Conservation (phyloP, 2,329 filamentous ascomycete genomes). For the Monascus ruber region DNA sequence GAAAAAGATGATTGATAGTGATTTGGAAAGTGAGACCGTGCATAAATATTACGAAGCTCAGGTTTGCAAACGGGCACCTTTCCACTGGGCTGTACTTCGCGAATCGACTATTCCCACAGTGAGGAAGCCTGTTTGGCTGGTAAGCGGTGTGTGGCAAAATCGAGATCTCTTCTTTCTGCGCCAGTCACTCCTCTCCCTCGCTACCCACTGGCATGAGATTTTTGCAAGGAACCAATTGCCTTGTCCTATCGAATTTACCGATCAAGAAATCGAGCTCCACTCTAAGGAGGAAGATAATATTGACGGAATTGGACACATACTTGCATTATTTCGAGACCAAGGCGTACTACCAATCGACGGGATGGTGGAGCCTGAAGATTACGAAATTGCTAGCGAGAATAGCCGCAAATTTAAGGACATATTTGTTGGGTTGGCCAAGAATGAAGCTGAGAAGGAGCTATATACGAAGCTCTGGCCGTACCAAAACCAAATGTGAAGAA, state of each 20-base stretch:
- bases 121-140: slow-evolving; percentile 21
- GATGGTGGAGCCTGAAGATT: slow-evolving; percentile 21
- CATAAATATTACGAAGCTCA: slow-evolving; percentile 26
- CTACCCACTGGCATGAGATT: slow-evolving; percentile 12
- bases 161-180: slow-evolving; percentile 22
- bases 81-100: slow-evolving; percentile 17
- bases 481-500: slow-evolving; percentile 10
- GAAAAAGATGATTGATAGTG: slow-evolving; percentile 13
- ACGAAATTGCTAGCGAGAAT: slow-evolving; percentile 7
- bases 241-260: slow-evolving; percentile 15
- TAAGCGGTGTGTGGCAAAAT: slow-evolving; percentile 21
- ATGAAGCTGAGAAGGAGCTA: slow-evolving; percentile 13
- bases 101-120: slow-evolving; percentile 8
- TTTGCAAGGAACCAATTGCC: slow-evolving; percentile 1
- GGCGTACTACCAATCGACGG: slow-evolving; percentile 19
- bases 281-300: slow-evolving; percentile 20
- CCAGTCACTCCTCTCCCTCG: slow-evolving; percentile 14
- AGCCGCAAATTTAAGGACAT: slow-evolving; percentile 12
- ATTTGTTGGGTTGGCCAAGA: slow-evolving; percentile 11
- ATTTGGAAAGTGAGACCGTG: slow-evolving; percentile 21
- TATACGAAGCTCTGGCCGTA: slow-evolving; percentile 16
- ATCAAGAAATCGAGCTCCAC: slow-evolving; percentile 13
- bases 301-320: slow-evolving; percentile 17
- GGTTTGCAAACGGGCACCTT: slow-evolving; percentile 16
- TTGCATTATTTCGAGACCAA: slow-evolving; percentile 17